phyloP scores from a whole-genome alignment of 179 eudicot species.

The Patellifolia procumbens region DNA sequence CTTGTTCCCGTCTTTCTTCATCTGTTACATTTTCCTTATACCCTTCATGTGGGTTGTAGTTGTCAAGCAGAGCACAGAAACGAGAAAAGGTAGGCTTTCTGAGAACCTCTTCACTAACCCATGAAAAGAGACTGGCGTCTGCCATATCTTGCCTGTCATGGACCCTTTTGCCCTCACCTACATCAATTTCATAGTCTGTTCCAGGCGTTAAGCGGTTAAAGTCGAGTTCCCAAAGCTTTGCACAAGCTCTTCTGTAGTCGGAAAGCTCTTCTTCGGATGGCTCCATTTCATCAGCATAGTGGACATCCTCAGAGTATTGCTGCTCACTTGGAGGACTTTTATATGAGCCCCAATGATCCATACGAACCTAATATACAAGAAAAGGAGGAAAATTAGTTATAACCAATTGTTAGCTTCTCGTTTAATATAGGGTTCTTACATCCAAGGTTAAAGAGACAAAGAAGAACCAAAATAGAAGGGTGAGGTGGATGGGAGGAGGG shows the following conservation, averaged over 20 bases:
- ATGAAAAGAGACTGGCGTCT: slow-evolving; percentile 64
- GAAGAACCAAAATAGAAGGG: neutral
- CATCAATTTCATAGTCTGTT: slow-evolving; percentile 74
- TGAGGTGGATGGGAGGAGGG: too few species aligned
- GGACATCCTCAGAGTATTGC: slow-evolving; percentile 62
- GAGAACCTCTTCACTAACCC: slow-evolving; percentile 66
- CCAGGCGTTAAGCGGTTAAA: slow-evolving; percentile 75
- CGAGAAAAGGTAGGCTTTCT: slow-evolving; percentile 76
- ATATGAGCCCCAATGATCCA: slow-evolving; percentile 67
- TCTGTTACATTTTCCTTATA: slow-evolving; percentile 69
- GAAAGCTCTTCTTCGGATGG: slow-evolving; percentile 70
- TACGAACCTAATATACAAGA: slow-evolving; percentile 49
- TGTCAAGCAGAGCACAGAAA: slow-evolving; percentile 81
- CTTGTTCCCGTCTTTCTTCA: slow-evolving; percentile 79
- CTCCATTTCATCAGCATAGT: slow-evolving; percentile 43
- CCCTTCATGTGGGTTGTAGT: slow-evolving; percentile 88
- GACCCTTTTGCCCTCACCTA: slow-evolving; percentile 89
- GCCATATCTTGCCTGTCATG: slow-evolving; percentile 76
- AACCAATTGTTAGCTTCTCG: neutral
- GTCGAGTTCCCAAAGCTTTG: slow-evolving; percentile 93
- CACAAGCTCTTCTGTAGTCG: slow-evolving; percentile 72
- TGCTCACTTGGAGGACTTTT: slow-evolving; percentile 70
- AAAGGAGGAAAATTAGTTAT: neutral
- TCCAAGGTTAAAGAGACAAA: neutral
- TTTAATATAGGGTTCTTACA: too few species aligned